These are phyloP conservation scores for Lactifluus hygrophoroides DNA, from an alignment of 768 basidiomycete species.

Conservation along the genomic window DNA sequence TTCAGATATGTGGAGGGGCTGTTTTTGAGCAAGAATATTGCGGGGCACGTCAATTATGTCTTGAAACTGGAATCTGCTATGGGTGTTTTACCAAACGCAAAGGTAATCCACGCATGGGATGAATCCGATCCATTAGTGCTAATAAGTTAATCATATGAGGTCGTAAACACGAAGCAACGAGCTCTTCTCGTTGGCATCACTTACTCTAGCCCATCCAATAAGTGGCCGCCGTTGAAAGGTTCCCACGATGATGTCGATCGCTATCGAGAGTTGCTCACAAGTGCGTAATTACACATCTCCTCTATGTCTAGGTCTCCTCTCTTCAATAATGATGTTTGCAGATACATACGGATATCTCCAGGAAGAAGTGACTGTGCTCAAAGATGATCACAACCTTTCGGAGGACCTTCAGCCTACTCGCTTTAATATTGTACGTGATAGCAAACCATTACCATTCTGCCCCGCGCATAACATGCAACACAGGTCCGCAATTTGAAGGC, in stretches of 20 bases:
- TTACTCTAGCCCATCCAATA: background rate
- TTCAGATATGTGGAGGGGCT: no score
- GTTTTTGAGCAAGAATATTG: background rate
- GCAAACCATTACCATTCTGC: background rate
- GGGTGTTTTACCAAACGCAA: background rate
- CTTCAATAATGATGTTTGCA: background rate
- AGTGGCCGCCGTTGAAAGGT: background rate
- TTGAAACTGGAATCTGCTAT: background rate
- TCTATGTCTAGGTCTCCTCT: background rate
- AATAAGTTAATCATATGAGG: background rate
- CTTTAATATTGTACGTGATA: background rate
- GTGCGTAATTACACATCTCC: background rate
- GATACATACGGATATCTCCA: background rate
- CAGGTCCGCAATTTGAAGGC: background rate
- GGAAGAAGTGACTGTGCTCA: background rate
- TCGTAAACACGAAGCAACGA: background rate
- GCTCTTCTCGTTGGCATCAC: slow-evolving; percentile 22
- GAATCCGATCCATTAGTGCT: no score
- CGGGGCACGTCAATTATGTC: background rate
- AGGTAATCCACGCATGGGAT: no score
- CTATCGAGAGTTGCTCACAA: background rate
- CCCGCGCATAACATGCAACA: background rate
- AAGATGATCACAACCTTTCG: background rate
- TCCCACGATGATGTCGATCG: background rate
- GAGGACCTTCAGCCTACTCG: background rate